Evolutionary conservation across 2,329 filamentous ascomycete genomes (phyloP).

Genomic region (Pestalotiopsis sp.): DNA sequence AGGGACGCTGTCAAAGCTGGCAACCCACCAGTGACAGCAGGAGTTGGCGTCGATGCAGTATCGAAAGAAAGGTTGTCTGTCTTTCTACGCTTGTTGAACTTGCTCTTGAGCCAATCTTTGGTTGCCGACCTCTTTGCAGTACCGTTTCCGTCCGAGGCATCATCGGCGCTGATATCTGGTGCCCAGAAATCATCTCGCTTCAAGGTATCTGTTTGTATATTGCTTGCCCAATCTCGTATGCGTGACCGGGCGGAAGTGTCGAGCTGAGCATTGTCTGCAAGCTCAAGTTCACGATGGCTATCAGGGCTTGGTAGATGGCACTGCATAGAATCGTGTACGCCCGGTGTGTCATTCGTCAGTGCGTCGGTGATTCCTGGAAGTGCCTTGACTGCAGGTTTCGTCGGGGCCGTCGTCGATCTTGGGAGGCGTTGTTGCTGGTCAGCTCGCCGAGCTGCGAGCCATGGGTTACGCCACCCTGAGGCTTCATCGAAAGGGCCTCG

Average conservation of each 20-base stretch:
- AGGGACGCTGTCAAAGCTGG: conserved; percentile 1
- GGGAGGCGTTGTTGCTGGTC: conserved; percentile 12
- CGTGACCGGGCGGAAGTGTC: conserved; percentile 21
- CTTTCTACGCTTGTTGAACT: conserved; percentile 25
- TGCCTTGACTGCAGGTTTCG: conserved; percentile 12
- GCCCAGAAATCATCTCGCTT: conserved; percentile 33
- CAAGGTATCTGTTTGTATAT: conserved; percentile 19
- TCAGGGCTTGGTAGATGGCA: conserved; percentile 44
- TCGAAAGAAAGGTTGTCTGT: conserved; percentile 21
- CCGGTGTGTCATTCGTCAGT: conserved; percentile 15
- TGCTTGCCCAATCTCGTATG: conserved; percentile 29
- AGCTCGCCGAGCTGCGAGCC: conserved; percentile 36
- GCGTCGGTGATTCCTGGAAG: neutral
- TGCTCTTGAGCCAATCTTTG: conserved; percentile 31
- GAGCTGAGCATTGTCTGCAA: conserved; percentile 14
- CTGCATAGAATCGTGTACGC: conserved; percentile 26
- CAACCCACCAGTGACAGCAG: conserved; percentile 9
- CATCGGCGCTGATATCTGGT: conserved; percentile 16
- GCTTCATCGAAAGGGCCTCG: conserved; percentile 61
- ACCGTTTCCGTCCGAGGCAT: conserved; percentile 13
- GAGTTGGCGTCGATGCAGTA: neutral
- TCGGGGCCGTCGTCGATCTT: conserved; percentile 12
- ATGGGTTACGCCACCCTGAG: conserved; percentile 56
- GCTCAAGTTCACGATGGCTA: conserved; percentile 27
- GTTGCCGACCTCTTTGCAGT: conserved; percentile 22